Base-by-base conservation (phyloP, 2,329 filamentous ascomycete species). In the Ascochyta koolunga region DNA sequence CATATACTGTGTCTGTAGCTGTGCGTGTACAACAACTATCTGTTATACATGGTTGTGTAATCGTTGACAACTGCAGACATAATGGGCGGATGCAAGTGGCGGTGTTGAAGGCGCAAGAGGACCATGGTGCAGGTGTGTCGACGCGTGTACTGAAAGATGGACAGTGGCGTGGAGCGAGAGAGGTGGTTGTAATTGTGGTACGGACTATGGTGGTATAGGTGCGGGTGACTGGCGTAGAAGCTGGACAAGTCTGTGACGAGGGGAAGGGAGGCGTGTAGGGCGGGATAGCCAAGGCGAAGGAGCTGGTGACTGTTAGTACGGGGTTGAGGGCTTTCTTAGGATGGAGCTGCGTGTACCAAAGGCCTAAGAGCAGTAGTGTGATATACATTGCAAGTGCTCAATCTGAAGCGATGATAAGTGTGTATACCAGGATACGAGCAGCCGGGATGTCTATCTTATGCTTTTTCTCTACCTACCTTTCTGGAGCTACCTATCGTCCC, bases 21-120 rank as follows among this genome's bases (percentile, higher is more conserved):
- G 59, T 60, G 21, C 57, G 38, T 8, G 55, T 61, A 32, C 58
- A 62, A 33, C 58, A 62, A 4, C 18, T 21, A 48, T 62, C 60
- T 10, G 55, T 59, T 7, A 59, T 57, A n/a, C 51, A 60, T 8
- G 54, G 55, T 39, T 54, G 52, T n/a, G 59, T 62, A 29, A 60
- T 58, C 9, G 61, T 64, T 8, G 45, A 43, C 10, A 62, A 7
- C 19, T 4, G 24, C 31, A 62, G 36, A 40, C 61, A 64, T 7
- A 32, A 19, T 0, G 50, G 52, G 2, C 47, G 45, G 13, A 50
- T 50, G 45, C 61, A 64, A 0, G 43, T 45, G 10, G 44, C 35
- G 15, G 52, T 52, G 44, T 62, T 47, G 45, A 62, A 64, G 5
- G 54, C 22, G 52, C 61, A 64, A 27, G 45, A 45, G 2, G 49